Percentiles rank a stretch among this genome's conserved stretches.
Evolutionary conservation across 306 rosid species (phyloP).

Genomic region (Sesbania bispinosa): DNA sequence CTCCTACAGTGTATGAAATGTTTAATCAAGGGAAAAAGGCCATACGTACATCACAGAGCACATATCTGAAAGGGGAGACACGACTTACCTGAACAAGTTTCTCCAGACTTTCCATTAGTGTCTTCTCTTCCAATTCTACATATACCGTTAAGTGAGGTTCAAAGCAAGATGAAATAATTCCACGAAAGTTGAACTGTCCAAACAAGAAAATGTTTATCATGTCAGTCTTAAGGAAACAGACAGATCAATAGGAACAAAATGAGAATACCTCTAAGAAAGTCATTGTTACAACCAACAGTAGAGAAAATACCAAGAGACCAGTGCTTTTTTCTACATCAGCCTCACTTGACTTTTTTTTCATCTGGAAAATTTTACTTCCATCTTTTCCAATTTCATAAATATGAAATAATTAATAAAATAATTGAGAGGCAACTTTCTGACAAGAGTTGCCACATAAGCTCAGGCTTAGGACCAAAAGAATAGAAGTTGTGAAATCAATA

Average conservation of each 20-base stretch:
- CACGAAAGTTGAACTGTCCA: conserved; percentile 98
- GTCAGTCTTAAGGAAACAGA: conserved; percentile 16
- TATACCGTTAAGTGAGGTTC: conserved; percentile 93
- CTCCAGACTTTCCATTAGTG: conserved; percentile 91
- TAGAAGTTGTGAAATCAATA: not conserved
- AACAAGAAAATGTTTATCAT: conserved; percentile 42
- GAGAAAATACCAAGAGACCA: not conserved
- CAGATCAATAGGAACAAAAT: conserved; percentile 5
- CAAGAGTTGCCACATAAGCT: not conserved
- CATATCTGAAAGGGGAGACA: not conserved
- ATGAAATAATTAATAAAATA: not conserved
- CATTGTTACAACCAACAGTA: not conserved
- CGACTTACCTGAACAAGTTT: conserved; percentile 90
- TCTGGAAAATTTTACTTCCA: conserved; percentile 8
- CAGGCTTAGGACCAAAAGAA: not conserved
- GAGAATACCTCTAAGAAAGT: conserved; percentile 9
- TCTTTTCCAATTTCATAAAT: not conserved
- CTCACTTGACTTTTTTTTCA: conserved; percentile 16
- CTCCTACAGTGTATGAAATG: conserved; percentile 52
- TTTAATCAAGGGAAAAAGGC: conserved; percentile 6
- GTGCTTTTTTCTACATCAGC: conserved; percentile 3
- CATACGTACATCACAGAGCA: conserved; percentile 20
- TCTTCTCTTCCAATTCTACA: conserved; percentile 94
- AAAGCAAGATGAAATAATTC: conserved; percentile 97
- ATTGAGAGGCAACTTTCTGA: conserved; percentile 2